These are phyloP conservation scores for Stagonosporopsis cucurbitacearum DNA, from an alignment of 2,329 filamentous ascomycete species.

Conservation along the genomic window DNA sequence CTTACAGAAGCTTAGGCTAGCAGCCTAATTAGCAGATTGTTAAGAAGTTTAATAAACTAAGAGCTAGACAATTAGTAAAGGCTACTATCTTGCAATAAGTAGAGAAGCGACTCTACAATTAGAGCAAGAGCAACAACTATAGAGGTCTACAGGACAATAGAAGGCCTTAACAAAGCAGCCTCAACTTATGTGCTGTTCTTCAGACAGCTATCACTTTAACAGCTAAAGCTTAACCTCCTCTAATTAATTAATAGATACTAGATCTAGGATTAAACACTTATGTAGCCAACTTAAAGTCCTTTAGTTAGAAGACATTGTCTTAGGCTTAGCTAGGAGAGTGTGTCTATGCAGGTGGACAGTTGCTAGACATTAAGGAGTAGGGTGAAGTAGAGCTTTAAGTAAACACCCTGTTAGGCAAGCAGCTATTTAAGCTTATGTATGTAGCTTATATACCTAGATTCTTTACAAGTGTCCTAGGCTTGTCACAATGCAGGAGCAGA, in stretches of 20 bases:
- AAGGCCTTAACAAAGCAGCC: no score
- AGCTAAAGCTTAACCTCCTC: background rate
- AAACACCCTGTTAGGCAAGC: no score
- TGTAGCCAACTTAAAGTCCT: no score
- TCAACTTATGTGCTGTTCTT: background rate
- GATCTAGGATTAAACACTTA: conserved; percentile 17
- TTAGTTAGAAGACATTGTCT: conserved; percentile 1
- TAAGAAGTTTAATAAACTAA: no score
- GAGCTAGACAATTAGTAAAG: background rate
- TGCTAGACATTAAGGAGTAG: conserved; percentile 7
- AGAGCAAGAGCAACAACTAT: no score
- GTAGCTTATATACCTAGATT: conserved; percentile 11
- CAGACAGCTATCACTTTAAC: background rate
- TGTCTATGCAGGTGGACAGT: conserved; percentile 10
- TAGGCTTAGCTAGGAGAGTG: background rate
- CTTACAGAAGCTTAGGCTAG: no score
- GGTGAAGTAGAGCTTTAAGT: background rate
- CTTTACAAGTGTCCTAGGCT: conserved; percentile 9
- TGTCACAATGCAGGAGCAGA: conserved; percentile 6
- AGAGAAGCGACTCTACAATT: no score
- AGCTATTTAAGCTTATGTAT: no score
- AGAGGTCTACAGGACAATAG: no score
- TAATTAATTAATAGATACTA: conserved; percentile 16
- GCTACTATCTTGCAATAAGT: no score
- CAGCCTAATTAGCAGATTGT: no score